These are phyloP conservation scores for Periconia macrospinosa DNA, from an alignment of 2,329 filamentous ascomycete species.

Conservation along the genomic window DNA sequence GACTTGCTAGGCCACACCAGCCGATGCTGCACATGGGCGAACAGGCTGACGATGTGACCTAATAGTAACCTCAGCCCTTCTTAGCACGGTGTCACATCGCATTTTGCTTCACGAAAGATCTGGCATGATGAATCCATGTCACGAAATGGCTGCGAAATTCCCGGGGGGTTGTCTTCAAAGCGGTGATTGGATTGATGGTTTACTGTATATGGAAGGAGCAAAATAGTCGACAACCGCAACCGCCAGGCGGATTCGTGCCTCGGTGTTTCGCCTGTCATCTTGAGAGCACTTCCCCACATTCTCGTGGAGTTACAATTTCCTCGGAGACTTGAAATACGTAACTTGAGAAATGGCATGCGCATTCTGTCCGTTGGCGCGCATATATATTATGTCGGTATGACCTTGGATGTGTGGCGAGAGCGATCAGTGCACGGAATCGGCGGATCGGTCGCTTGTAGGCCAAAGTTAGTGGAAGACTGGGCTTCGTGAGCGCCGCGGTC, in stretches of 20 bases:
- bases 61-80: slow-evolving; percentile 11
- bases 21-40: neutral
- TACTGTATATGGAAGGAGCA: slow-evolving; percentile 17
- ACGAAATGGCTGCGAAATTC: slow-evolving; percentile 1
- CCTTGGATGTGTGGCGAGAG: neutral
- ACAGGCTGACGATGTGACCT: neutral
- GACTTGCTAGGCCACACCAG: neutral
- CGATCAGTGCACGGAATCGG: neutral
- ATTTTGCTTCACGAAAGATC: neutral
- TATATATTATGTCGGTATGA: too few relatives aligned
- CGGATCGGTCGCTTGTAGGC: neutral
- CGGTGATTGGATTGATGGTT: slow-evolving; percentile 12
- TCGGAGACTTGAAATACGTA: neutral
- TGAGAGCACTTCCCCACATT: slow-evolving; percentile 1
- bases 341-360: neutral
- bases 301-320: neutral
- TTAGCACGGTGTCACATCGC: slow-evolving; percentile 7
- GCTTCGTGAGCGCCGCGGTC: neutral
- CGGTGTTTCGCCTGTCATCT: neutral
- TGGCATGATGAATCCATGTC: slow-evolving; percentile 1
- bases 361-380: neutral
- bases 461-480: neutral
- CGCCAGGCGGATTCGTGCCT: slow-evolving; percentile 5
- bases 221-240: slow-evolving; percentile 4
- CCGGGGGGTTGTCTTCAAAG: slow-evolving; percentile 3